Base-by-base conservation (phyloP, 257 asterid genomes). In the Fraxinus cuspidata region DNA sequence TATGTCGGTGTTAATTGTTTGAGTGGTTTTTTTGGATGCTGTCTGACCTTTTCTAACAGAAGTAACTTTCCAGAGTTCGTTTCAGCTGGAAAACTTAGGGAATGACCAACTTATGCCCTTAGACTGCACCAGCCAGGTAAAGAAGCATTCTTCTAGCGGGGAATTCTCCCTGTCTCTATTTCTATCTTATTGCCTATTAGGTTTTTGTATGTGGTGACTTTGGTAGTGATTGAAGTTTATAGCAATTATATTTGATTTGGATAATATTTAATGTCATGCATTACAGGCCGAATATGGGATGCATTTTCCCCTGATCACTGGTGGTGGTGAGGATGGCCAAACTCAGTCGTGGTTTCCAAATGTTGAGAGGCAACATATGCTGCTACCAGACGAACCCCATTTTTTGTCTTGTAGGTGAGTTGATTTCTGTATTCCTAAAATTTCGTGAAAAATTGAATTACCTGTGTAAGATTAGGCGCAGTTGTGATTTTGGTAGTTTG, bases 121-220 rank as follows among this genome's bases (percentile, higher is more conserved):
- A 32, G 90, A 88, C 69, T 88, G 91, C 90, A 75, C 87, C 23
- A 80, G 80, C 86, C 93, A 88, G 91, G 94, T 89, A 82, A 73
- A 58, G 67, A 74, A 51, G 40, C 66, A 71, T 28, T 77, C 28
- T 75, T 11, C 69, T 71, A 38, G 25, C 56, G 78, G 71, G 27
- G 4, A 58, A 7, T 44, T 76, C 64, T 76, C 37, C 37, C 73
- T 7, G n/a, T 69, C 68, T 49, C 63, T 27, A 3, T 77, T 13
- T 31, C 53, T 77, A 8, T 32, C 34, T 71, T 63, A 51, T 51
- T 2, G 8, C 35, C 2, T 81, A 58, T 9, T 19, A 31, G n/a
- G 44, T 78, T 60, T 71, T 35, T 75, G 73, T 81, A 64, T 70
- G 78, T 70, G 77, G 67, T 34, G 78, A 68, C 34, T 77, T 70